phyloP scores from a whole-genome alignment of 2,329 filamentous ascomycete species.

The Ceratocystis colombiana region DNA sequence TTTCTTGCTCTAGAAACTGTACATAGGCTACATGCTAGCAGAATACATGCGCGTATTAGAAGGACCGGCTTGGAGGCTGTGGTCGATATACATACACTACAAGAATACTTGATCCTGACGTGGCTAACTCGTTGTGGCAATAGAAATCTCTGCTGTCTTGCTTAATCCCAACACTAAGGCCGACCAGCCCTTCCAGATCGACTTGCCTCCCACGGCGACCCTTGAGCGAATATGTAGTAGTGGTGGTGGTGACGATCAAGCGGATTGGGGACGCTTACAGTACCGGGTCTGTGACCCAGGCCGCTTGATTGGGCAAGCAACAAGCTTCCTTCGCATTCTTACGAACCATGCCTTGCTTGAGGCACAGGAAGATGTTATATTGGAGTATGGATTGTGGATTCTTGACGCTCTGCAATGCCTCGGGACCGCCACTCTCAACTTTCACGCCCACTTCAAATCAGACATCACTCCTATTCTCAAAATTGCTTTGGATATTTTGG shows the following conservation, averaged over 20 bases:
- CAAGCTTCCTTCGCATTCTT: conserved; percentile 38
- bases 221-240: conserved; percentile 32
- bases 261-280: conserved; percentile 30
- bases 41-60: neutral
- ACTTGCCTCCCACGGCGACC: conserved; percentile 36
- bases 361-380: conserved; percentile 30
- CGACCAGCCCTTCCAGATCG: conserved; percentile 28
- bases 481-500: conserved; percentile 33
- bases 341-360: conserved; percentile 35
- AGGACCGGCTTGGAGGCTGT: neutral
- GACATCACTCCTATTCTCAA: conserved; percentile 34
- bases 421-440: conserved; percentile 35
- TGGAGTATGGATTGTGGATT: conserved; percentile 40
- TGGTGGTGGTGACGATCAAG: conserved; percentile 26
- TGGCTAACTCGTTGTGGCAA: conserved; percentile 12
- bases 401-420: conserved; percentile 41
- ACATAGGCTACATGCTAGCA: too few relatives aligned
- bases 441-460: conserved; percentile 31
- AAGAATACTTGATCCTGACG: neutral
- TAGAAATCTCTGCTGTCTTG: conserved; percentile 24
- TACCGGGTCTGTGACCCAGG: conserved; percentile 36
- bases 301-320: conserved; percentile 41
- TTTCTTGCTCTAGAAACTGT: neutral
- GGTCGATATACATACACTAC: too few relatives aligned
- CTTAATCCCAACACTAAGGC: conserved; percentile 19